Evolutionary conservation across 306 rosid genomes (phyloP).

Genomic region (Medicago truncatula): MtrunA17r5.0-ANR NC_053047.1:14929001-14929500

Average conservation of each 20-base stretch:
- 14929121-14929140: conserved; percentile 8
- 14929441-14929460: conserved; percentile 72
- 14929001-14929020: too few relatives aligned
- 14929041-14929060: too few relatives aligned
- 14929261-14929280: conserved; percentile 74
- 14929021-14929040: too few relatives aligned
- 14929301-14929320: conserved; percentile 29
- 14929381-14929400: conserved; percentile 35
- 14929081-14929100: too few relatives aligned
- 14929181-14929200: conserved; percentile 46
- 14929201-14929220: conserved; percentile 45
- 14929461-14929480: conserved; percentile 54
- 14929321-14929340: conserved; percentile 32
- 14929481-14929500: conserved; percentile 67
- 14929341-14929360: conserved; percentile 12
- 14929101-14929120: too few relatives aligned
- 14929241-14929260: too few relatives aligned
- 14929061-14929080: too few relatives aligned
- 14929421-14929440: conserved; percentile 79
- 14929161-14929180: conserved; percentile 50
- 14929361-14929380: too few relatives aligned
- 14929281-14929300: conserved; percentile 65
- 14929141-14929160: conserved; percentile 24
- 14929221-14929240: conserved; percentile 54
- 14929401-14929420: conserved; percentile 83